These are phyloP conservation scores for Boletus pseudopeckii DNA, from an alignment of 768 basidiomycete genomes.

Conservation along the genomic window DNA sequence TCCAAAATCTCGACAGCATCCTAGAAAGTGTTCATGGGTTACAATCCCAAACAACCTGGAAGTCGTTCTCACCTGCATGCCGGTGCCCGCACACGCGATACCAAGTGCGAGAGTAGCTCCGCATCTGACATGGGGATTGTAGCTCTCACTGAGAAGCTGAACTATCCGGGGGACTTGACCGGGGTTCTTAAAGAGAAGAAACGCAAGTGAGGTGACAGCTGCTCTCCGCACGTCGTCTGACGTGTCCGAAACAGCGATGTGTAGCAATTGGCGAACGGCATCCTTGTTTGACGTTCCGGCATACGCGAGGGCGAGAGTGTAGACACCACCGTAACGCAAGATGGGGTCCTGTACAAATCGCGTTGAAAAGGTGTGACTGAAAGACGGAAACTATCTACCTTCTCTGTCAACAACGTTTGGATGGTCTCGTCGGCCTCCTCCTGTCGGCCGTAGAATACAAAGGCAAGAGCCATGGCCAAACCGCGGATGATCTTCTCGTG, in stretches of 20 bases:
- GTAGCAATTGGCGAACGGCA: slow-evolving; percentile 86
- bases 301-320: slow-evolving; percentile 93
- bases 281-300: slow-evolving; percentile 94
- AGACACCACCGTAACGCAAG: slow-evolving; percentile 95
- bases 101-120: slow-evolving; percentile 95
- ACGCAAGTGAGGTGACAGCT: slow-evolving; percentile 93
- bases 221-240: slow-evolving; percentile 96
- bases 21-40: slow-evolving; percentile 35
- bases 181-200: slow-evolving; percentile 96
- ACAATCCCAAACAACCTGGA: background rate
- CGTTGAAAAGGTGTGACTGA: background rate
- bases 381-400: slow-evolving; percentile 47
- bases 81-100: slow-evolving; percentile 96
- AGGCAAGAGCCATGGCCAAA: slow-evolving; percentile 87
- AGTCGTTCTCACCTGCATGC: slow-evolving; percentile 66
- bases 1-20: slow-evolving; percentile 96
- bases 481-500: slow-evolving; percentile 99
- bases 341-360: slow-evolving; percentile 75
- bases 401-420: slow-evolving; percentile 74
- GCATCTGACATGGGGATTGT: slow-evolving; percentile 97
- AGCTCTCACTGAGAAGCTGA: slow-evolving; percentile 94
- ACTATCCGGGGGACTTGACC: slow-evolving; percentile 95
- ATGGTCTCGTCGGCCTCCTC: slow-evolving; percentile 90
- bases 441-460: slow-evolving; percentile 89
- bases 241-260: slow-evolving; percentile 97